Conservation (phyloP, 257 asterid species). For the Nicotiana benthamiana region DNA sequence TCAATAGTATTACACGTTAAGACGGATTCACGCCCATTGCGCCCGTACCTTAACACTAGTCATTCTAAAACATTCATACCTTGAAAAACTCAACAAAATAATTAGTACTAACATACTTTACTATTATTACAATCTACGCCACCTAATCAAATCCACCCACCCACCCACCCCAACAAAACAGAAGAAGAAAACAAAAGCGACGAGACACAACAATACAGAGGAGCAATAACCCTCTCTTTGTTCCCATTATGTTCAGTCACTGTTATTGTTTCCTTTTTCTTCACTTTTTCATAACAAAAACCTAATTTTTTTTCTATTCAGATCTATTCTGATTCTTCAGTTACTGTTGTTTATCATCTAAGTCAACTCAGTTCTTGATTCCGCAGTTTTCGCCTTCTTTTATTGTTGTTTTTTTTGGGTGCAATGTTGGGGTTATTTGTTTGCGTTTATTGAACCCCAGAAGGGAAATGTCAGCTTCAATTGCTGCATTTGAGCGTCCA, state of each 20-base stretch:
- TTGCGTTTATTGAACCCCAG: background rate
- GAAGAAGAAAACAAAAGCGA: background rate
- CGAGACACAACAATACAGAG: background rate
- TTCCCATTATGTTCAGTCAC: background rate
- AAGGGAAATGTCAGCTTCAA: constrained; percentile 62
- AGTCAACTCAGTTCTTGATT: background rate
- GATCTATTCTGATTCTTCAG: background rate
- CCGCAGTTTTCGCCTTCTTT: background rate
- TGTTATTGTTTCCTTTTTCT: background rate
- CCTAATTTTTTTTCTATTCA: background rate
- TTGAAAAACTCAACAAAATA: no score
- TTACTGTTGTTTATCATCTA: background rate
- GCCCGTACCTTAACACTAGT: no score
- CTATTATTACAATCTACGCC: constrained; percentile 5
- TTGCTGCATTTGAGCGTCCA: constrained; percentile 83
- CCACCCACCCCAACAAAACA: background rate
- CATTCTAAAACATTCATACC: no score
- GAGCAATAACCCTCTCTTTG: background rate
- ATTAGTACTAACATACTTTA: background rate
- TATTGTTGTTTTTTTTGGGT: background rate
- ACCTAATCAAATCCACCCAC: background rate
- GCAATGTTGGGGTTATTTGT: background rate
- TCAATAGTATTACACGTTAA: no score
- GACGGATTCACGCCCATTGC: no score
- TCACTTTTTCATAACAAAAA: background rate